Evolutionary conservation across 306 rosid genomes (phyloP).

Genomic region (Cucurbita maxima): DNA sequence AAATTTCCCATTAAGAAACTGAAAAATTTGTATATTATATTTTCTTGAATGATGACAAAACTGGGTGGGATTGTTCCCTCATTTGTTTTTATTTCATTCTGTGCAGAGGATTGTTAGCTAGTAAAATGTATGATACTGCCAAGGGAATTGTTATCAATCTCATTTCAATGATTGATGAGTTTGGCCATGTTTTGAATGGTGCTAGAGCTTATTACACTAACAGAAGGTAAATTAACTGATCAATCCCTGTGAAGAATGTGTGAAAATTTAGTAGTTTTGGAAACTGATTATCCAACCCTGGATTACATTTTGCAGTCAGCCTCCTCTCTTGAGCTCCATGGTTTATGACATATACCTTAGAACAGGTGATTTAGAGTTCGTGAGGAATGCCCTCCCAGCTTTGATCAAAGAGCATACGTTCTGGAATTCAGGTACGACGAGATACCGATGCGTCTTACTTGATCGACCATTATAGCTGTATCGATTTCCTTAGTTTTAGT

Average conservation of each 20-base stretch:
- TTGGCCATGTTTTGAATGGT: slow-evolving; percentile 78
- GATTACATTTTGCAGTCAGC: slow-evolving; percentile 55
- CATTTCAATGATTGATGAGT: slow-evolving; percentile 43
- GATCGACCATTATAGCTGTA: background rate
- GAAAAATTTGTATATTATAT: background rate
- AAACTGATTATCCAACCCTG: background rate
- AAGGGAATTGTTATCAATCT: slow-evolving; percentile 53
- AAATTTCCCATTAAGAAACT: background rate
- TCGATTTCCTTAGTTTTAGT: background rate
- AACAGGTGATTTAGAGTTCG: slow-evolving; percentile 50
- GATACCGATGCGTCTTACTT: background rate
- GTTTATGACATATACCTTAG: slow-evolving; percentile 46
- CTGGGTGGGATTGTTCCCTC: background rate
- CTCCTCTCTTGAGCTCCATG: slow-evolving; percentile 91
- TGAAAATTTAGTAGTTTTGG: background rate
- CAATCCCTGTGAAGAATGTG: background rate
- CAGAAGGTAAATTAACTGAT: slow-evolving; percentile 37
- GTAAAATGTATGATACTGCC: slow-evolving; percentile 80
- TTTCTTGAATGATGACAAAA: background rate
- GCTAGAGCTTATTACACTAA: slow-evolving; percentile 79
- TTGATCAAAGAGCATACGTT: slow-evolving; percentile 60
- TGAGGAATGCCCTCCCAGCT: slow-evolving; percentile 61
- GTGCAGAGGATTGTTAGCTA: slow-evolving; percentile 62
- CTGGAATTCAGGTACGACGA: slow-evolving; percentile 72
- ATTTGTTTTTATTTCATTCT: background rate